phyloP scores from a whole-genome alignment of 1,284 basidiomycete species.

The Cutaneotrichosporon cutaneum region DNA sequence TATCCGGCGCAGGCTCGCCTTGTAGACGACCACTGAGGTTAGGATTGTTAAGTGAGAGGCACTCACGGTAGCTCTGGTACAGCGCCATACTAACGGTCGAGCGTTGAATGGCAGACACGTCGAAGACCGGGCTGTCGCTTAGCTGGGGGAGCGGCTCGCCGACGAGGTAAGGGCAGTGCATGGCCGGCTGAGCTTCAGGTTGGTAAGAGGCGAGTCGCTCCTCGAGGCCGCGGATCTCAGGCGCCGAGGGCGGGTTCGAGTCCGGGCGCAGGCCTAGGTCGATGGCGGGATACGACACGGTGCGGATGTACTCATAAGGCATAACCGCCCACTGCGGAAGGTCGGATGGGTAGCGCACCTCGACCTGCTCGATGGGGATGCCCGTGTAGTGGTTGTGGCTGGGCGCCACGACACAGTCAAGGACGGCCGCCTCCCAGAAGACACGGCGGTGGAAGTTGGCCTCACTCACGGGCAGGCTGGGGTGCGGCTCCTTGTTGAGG shows the following conservation, averaged over 20 bases:
- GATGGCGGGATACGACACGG: slow-evolving; percentile 35
- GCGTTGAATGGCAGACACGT: slow-evolving; percentile 20
- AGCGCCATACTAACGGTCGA: slow-evolving; percentile 40
- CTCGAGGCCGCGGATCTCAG: slow-evolving; percentile 32
- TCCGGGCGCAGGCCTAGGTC: slow-evolving; percentile 45
- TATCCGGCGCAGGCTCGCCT: slow-evolving; percentile 40
- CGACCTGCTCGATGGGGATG: slow-evolving; percentile 41
- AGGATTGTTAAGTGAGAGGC: background rate
- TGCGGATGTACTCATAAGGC: slow-evolving; percentile 43
- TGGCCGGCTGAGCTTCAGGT: slow-evolving; percentile 21
- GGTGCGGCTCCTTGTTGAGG: slow-evolving; percentile 46
- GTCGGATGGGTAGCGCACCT: slow-evolving; percentile 34
- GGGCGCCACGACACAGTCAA: slow-evolving; percentile 44
- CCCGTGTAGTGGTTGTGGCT: slow-evolving; percentile 45
- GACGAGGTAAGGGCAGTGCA: slow-evolving; percentile 38
- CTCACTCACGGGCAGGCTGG: slow-evolving; percentile 38
- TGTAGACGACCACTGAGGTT: slow-evolving; percentile 39
- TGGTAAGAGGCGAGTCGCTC: slow-evolving; percentile 31
- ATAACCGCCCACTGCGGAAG: slow-evolving; percentile 11
- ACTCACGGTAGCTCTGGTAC: slow-evolving; percentile 43
- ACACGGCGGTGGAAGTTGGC: slow-evolving; percentile 43
- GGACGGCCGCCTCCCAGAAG: slow-evolving; percentile 42
- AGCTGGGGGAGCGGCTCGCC: slow-evolving; percentile 33
- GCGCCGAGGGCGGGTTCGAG: slow-evolving; percentile 31
- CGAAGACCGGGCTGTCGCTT: slow-evolving; percentile 11